Percentiles rank a stretch among this genome's conserved stretches.
Evolutionary conservation across 768 basidiomycete genomes (phyloP).

Genomic region (Termitomyces bulborhizus): DNA sequence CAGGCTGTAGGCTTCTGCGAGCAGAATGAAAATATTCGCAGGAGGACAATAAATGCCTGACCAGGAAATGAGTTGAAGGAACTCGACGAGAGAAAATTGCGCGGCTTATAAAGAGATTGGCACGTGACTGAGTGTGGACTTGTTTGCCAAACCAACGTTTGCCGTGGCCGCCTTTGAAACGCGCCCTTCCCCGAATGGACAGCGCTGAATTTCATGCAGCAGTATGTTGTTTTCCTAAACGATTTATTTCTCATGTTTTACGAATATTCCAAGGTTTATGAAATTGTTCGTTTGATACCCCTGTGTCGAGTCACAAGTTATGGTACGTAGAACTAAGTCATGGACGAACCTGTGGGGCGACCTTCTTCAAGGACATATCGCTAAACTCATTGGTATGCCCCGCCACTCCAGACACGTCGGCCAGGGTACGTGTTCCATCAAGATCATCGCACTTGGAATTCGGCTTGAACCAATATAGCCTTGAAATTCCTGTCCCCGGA

Average conservation of each 20-base stretch:
- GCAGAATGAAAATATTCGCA: conserved; percentile 22
- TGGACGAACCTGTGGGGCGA: background rate
- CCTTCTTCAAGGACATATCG: conserved; percentile 57
- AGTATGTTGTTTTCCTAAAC: conserved; percentile 23
- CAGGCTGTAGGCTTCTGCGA: conserved; percentile 30
- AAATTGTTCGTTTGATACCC: conserved; percentile 67
- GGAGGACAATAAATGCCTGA: conserved; percentile 28
- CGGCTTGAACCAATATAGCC: conserved; percentile 36
- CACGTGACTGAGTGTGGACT: conserved; percentile 12
- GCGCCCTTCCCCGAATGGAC: conserved; percentile 39
- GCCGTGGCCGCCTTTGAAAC: too few species aligned
- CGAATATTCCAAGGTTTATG: conserved; percentile 51
- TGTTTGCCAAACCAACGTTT: conserved; percentile 3
- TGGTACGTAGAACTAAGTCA: conserved; percentile 33
- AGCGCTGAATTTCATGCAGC: conserved; percentile 59
- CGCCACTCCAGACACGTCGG: conserved; percentile 76
- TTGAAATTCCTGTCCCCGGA: conserved; percentile 65
- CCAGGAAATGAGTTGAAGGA: conserved; percentile 24
- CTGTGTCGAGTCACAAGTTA: conserved; percentile 66
- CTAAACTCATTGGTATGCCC: conserved; percentile 77
- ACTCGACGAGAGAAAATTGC: conserved; percentile 5
- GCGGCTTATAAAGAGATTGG: conserved; percentile 1
- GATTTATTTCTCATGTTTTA: background rate
- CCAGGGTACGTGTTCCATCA: conserved; percentile 46
- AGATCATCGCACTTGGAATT: background rate